Conservation (phyloP, 495 filamentous ascomycete genomes). For the Articulospora tetracladia region DNA sequence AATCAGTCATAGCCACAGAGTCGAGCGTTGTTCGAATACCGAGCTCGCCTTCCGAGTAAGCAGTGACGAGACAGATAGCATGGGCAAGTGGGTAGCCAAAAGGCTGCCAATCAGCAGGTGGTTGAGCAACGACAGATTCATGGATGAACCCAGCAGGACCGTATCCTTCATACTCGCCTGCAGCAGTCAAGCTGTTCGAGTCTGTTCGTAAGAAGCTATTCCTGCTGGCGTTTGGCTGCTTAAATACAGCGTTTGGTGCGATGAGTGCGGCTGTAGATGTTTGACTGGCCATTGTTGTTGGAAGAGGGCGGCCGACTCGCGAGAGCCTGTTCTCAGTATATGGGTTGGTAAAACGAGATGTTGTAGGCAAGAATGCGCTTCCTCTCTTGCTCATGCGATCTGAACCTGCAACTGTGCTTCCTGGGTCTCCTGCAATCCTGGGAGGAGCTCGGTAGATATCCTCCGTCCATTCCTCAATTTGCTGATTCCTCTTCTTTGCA, state of each 20-base stretch:
- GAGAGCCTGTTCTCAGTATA: conserved; percentile 60
- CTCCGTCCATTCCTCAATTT: conserved; percentile 98
- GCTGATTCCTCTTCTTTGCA: conserved; percentile 74
- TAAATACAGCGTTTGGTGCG: conserved; percentile 67
- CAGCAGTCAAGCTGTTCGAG: conserved; percentile 37
- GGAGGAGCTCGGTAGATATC: conserved; percentile 93
- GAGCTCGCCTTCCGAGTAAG: conserved; percentile 94
- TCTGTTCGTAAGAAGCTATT: conserved; percentile 48
- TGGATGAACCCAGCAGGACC: conserved; percentile 95
- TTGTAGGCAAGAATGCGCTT: conserved; percentile 75
- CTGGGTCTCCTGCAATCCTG: conserved; percentile 65
- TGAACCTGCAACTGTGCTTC: conserved; percentile 50
- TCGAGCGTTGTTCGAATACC: conserved; percentile 92
- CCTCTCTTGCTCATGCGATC: conserved; percentile 77
- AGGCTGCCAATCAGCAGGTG: conserved; percentile 94
- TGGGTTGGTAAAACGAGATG: conserved; percentile 91
- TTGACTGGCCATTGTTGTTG: conserved; percentile 96
- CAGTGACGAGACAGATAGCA: conserved; percentile 89
- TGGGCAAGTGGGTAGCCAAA: conserved; percentile 95
- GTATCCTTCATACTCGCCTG: conserved; percentile 55
- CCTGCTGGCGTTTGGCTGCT: conserved; percentile 66
- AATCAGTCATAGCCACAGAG: conserved; percentile 96
- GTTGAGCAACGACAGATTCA: conserved; percentile 92
- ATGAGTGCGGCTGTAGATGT: conserved; percentile 73
- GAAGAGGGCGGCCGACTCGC: conserved; percentile 39